Evolutionary conservation across 257 asterid genomes (phyloP), one percentile per base, ranked within the genome.

Genomic region (Solanum medicagineum): DNA sequence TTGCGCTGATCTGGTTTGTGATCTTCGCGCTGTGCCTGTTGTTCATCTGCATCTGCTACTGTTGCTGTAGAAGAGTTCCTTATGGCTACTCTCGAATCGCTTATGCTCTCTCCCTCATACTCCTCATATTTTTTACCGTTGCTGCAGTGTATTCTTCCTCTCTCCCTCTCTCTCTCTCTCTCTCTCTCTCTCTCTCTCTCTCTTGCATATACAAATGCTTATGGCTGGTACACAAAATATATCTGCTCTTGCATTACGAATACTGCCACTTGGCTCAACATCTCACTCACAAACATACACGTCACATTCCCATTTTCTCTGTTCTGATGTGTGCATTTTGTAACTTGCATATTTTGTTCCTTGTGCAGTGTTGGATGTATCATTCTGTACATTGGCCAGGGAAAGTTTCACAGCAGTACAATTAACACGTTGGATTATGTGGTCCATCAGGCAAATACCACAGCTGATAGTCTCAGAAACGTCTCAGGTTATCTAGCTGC

Each of bases 401-500:
- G 89, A 63, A 94, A 91, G 84, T 92, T 92, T 47, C 89, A 93
- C 71, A 88, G 89, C 83, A 93, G 92, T 66, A 92, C 91, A 0
- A 60, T 84, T 13, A 89, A 89, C 74, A 92, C 94, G 36, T 75
- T 94, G 90, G 89, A 84, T 40, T 93, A 92, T 85, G 92, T 94
- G 36, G 93, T 90, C 80, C 70, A 88, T 80, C 95, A 93, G 91
- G 98, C 98, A 10, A 94, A 93, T 71, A 85, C 49, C 66, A 95
- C 97, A 0, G 90, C 92, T 15, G 90, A 81, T 74, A 91, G 69
- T 70, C 92, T 95, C 36, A 89, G 91, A 88, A 88, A 91, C 36
- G 94, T 95, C 59, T 95, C 99, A 1, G 93, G 87, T 44, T 93
- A 88, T 93, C 94, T 95, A n/a, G 87, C 93, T 13, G 93, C 97